These are phyloP conservation scores for Neoconidiobolus thromboides DNA, from an alignment of 371 early-diverging fungal genomes.

Conservation along the genomic window DNA sequence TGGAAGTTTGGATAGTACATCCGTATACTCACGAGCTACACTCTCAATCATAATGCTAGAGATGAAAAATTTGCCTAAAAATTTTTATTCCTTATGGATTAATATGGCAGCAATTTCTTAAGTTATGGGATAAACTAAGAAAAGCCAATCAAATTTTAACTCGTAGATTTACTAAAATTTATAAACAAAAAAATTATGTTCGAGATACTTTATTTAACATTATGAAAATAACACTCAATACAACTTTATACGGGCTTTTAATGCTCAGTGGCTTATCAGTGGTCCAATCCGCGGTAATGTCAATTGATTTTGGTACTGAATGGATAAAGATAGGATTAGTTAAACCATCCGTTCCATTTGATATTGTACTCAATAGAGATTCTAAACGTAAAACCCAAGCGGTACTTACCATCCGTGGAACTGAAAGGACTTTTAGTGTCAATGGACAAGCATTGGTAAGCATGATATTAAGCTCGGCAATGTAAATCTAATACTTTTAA, in stretches of 20 bases:
- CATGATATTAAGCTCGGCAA: background rate
- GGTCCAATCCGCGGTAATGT: conserved; percentile 42
- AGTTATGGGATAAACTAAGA: too few relatives aligned
- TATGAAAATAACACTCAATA: too few relatives aligned
- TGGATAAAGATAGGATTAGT: conserved; percentile 91
- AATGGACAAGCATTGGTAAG: conserved; percentile 67
- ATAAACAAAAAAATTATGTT: too few relatives aligned
- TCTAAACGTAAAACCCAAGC: conserved; percentile 86
- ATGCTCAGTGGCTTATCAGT: background rate
- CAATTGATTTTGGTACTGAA: conserved; percentile 90
- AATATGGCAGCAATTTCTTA: too few relatives aligned
- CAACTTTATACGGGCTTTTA: too few relatives aligned
- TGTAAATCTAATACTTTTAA: conserved; percentile 5
- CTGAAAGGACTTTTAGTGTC: conserved; percentile 70
- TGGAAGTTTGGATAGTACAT: conserved; percentile 67
- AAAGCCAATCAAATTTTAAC: too few relatives aligned
- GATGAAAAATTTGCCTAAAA: too few relatives aligned
- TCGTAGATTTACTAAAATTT: too few relatives aligned
- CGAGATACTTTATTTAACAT: too few relatives aligned
- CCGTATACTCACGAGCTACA: conserved; percentile 69
- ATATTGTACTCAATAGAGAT: conserved; percentile 86
- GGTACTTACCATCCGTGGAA: conserved; percentile 56
- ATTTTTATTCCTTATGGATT: too few relatives aligned
- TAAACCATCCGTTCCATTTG: conserved; percentile 74
- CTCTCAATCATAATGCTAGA: conserved; percentile 9